Percentiles rank a stretch among this genome's conserved stretches.
Conservation (phyloP, 129 eudicot genomes). For the Artemisia annua region DNA sequence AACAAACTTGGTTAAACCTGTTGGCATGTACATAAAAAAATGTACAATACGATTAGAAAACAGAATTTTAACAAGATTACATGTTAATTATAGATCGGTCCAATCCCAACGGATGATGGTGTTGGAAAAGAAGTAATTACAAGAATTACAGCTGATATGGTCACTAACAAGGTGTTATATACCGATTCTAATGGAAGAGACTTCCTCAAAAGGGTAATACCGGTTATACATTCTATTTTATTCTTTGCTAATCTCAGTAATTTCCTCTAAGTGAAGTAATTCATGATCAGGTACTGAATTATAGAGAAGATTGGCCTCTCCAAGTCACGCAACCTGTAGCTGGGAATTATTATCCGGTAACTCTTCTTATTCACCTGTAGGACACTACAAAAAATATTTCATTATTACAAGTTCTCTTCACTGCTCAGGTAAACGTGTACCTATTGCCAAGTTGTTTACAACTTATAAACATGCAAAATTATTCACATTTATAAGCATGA, state of each 20-base stretch:
- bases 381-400: neutral
- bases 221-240: constrained; percentile 4
- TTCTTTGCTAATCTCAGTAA: neutral
- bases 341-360: constrained; percentile 93
- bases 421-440: no score
- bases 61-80: neutral
- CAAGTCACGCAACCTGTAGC: constrained; percentile 89
- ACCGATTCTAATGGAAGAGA: constrained; percentile 93
- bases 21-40: neutral
- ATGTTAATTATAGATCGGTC: constrained; percentile 60
- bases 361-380: constrained; percentile 19
- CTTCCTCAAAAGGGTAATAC: constrained; percentile 67
- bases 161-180: constrained; percentile 65
- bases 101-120: constrained; percentile 67
- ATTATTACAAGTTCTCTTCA: neutral
- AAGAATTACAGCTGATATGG: constrained; percentile 70
- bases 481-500: no score
- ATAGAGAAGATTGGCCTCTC: constrained; percentile 83
- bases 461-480: no score
- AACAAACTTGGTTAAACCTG: neutral
- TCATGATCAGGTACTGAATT: constrained; percentile 65
- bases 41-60: neutral
- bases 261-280: neutral
- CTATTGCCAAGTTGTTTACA: no score
- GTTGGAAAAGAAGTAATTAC: constrained; percentile 90